phyloP scores from a whole-genome alignment of 164 flowering plant species.

The Echeveria elegans region DNA sequence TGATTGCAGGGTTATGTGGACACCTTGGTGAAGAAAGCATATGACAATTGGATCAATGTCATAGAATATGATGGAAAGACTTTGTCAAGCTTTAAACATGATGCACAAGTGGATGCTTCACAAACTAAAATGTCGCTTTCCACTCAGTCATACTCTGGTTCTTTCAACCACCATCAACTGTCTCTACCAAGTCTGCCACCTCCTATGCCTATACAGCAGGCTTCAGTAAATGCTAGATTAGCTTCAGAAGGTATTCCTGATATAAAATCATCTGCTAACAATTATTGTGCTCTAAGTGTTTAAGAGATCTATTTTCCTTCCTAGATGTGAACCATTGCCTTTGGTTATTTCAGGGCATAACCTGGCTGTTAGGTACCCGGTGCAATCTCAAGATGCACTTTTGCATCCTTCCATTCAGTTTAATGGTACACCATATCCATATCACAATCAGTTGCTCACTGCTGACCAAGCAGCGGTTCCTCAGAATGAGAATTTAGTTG shows the following conservation, averaged over 20 bases:
- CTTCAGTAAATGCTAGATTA: conserved; percentile 30
- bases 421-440: conserved; percentile 29
- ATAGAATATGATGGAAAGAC: conserved; percentile 87
- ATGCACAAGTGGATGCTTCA: conserved; percentile 25
- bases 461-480: conserved; percentile 32
- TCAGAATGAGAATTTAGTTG: conserved; percentile 30
- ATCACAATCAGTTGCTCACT: conserved; percentile 34
- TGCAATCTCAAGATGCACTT: conserved; percentile 33
- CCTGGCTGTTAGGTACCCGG: conserved; percentile 28
- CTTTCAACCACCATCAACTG: conserved; percentile 37
- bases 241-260: conserved; percentile 40
- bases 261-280: not conserved
- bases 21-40: conserved; percentile 81
- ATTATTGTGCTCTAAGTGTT: not conserved
- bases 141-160: conserved; percentile 29
- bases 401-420: conserved; percentile 37
- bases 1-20: conserved; percentile 72
- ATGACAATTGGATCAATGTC: conserved; percentile 92
- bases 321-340: not conserved
- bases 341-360: conserved; percentile 27
- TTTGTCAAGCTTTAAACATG: conserved; percentile 41
- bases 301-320: not conserved
- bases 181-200: conserved; percentile 40
- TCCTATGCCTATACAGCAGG: conserved; percentile 37
- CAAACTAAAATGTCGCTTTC: conserved; percentile 23